Evolutionary conservation across 768 basidiomycete species (phyloP), one percentile per base, ranked within the genome.

Genomic region (Psilocybe sp.): DNA sequence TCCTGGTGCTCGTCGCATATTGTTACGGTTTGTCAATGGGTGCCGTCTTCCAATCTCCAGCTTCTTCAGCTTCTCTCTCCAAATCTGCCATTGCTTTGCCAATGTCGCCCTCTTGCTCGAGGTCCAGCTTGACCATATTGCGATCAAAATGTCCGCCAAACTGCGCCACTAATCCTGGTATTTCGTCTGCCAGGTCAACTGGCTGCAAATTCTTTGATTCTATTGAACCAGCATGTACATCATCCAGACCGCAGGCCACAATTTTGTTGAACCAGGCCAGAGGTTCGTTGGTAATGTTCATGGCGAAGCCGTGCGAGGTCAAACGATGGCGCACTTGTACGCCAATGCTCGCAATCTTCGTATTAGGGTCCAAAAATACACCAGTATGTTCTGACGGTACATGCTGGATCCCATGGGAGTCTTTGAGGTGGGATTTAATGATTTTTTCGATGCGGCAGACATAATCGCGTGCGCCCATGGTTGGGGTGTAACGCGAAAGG

Each of bases 311-410:
- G 64, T 99, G 97, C 19, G 85, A 88, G 39, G 97, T 96, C 48
- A 99, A 78, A 39, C 96, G 81, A 63, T 98, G 95, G 49, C 94
- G 85, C 47, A 98, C 85, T 66, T 98, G 94, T 46, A 99, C 92
- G 39, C 97, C 97, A 46, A 99, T 96, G 61, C 96, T 98, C 14
- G 83, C 92, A 58, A 99, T 76, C 68, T 98, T 99, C 40, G 87
- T 87, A 28, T 69, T 69, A n/a, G 75, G 70, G 60, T 89, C 79
- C 46, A 93, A 69, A 65, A 98, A 98, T 23, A 97, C 86, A 18
- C 97, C 97, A 3, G 94, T 96, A 60, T 95, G 85, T 42, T 87
- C 88, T 48, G 87, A 86, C 35, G 84, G 70, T 50, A 75, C 58
- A 58, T 78, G 71, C 28, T 60, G 44, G 57, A 91, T 74, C n/a